Percentiles rank a stretch among this genome's conserved stretches.
These are phyloP conservation scores for Paracorniculantispora psalliotae DNA, from an alignment of 2,329 filamentous ascomycete species.

Conservation along the genomic window DNA sequence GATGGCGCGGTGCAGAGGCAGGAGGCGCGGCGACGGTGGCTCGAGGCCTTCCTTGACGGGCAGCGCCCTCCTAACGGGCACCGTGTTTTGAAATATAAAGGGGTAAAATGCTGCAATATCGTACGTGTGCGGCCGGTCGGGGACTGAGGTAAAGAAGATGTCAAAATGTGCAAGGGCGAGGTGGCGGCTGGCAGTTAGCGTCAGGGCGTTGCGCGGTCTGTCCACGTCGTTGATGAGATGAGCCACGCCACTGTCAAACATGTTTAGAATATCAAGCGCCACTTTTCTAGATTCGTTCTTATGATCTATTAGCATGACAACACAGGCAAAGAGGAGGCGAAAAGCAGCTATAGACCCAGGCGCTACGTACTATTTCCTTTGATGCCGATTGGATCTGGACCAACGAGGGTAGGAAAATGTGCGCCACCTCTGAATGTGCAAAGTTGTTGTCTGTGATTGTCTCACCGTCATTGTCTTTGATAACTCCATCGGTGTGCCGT, in stretches of 20 bases:
- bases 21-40: constrained; percentile 27
- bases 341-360: constrained; percentile 2
- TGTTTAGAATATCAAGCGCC: constrained; percentile 34
- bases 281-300: constrained; percentile 26
- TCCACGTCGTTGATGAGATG: constrained; percentile 34
- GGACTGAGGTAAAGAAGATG: constrained; percentile 19
- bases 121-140: constrained; percentile 25
- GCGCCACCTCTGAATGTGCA: constrained; percentile 16
- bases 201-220: constrained; percentile 32
- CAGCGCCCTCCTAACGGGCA: constrained; percentile 28
- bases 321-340: too few relatives aligned
- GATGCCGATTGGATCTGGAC: constrained; percentile 3
- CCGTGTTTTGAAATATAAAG: neutral
- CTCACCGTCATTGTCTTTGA: neutral
- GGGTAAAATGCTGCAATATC: constrained; percentile 18
- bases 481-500: too few relatives aligned
- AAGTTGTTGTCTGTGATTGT: constrained; percentile 1
- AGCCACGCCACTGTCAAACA: constrained; percentile 34
- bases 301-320: neutral
- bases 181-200: constrained; percentile 18
- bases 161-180: constrained; percentile 20
- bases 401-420: constrained; percentile 17
- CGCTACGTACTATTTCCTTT: constrained; percentile 12
- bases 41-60: constrained; percentile 25
- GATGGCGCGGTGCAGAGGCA: constrained; percentile 30